Conservation (phyloP, 306 rosid genomes). For the Senna tora region DNA sequence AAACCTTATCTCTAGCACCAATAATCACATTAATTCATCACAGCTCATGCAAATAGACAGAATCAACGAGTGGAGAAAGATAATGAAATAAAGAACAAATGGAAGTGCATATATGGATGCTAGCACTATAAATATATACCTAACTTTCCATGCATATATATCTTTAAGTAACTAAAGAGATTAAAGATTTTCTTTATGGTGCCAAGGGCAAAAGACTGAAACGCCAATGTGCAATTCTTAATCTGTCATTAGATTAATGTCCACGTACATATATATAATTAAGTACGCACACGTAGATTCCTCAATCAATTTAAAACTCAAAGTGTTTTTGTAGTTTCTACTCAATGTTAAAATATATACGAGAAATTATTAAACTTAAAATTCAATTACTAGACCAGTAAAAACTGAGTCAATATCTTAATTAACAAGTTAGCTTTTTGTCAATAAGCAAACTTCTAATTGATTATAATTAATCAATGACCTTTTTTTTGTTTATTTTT, state of each 20-base stretch:
- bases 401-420: neutral
- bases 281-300: too few species aligned
- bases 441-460: neutral
- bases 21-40: neutral
- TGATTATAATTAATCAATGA: neutral
- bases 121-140: neutral
- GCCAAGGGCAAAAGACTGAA: neutral
- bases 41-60: conserved; percentile 20
- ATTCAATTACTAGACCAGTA: too few species aligned
- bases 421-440: neutral
- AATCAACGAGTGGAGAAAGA: neutral
- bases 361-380: too few species aligned
- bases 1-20: conserved; percentile 3
- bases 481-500: neutral
- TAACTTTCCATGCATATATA: neutral
- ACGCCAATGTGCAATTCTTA: neutral
- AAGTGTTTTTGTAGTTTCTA: too few species aligned
- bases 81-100: neutral
- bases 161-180: neutral
- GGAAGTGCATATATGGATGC: neutral
- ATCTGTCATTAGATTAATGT: neutral
- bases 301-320: neutral
- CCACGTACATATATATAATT: too few species aligned
- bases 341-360: too few species aligned
- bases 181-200: neutral